Evolutionary conservation across 768 basidiomycete genomes (phyloP), one percentile per base, ranked within the genome.

Genomic region (Xerocomus brunneocitrinus): DNA sequence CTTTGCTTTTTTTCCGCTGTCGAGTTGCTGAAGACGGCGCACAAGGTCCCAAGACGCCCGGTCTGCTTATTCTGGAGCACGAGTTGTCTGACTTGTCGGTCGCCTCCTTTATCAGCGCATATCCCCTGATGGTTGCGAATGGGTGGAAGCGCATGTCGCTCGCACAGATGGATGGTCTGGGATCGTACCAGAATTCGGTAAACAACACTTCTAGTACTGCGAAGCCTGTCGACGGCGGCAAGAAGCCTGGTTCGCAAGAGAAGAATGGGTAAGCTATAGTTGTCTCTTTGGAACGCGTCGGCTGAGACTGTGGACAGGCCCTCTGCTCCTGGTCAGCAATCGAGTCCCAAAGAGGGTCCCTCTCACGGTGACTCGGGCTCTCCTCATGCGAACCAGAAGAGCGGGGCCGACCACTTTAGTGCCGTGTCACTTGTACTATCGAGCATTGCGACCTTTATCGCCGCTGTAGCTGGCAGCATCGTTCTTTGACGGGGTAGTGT

Each of bases 1-100:
- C 25, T 12, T 24, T 40, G 5, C 42, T 49, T 48, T 19, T 32
- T 39, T 34, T n/a, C 14, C 47, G 39, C 3, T 16, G 43, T 52
- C 34, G 28, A 5, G 39, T 52, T 16, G 35, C 54, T 52, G 39
- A 49, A 39, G 3, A 24, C 30, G 24, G 12, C 2, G 10, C 36
- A 30, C 50, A 32, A 74, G 87, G 84, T 30, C 72, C 87, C 45
- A 91, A 92, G 67, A 73, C 69, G 9, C 86, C 90, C 3, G 95
- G 95, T 32, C 78, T 95, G 24, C 76, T 91, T 56, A 75, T 91
- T 50, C 78, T 97, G 54, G 87, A 95, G 67, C 95, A 98, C 69
- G 94, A 97, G 70, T 72, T 86, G 24, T 78, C 76, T 31, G 71
- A 79, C 40, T 66, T 73, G 57, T 74, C 85, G 31, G 84, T 91